Conservation (phyloP, 306 rosid species). For the Coriaria nepalensis region DNA sequence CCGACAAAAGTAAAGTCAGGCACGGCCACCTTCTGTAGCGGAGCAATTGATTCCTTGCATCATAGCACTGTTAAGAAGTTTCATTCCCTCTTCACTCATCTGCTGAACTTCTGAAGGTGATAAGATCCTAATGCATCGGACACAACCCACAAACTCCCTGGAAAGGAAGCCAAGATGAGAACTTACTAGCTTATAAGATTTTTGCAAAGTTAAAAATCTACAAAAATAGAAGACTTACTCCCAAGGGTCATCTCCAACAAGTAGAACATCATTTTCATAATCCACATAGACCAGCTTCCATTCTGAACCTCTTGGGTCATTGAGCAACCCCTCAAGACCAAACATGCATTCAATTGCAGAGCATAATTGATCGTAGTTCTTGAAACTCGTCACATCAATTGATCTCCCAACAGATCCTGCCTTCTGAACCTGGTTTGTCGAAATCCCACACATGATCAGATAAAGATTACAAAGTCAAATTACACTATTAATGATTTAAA, state of each 20-base stretch:
- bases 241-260: slow-evolving; percentile 96
- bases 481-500: neutral
- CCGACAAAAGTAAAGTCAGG: slow-evolving; percentile 2
- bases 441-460: neutral
- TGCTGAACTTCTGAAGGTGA: slow-evolving; percentile 84
- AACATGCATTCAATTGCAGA: slow-evolving; percentile 85
- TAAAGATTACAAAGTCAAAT: neutral
- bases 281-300: slow-evolving; percentile 94
- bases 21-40: slow-evolving; percentile 18
- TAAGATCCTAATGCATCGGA: slow-evolving; percentile 69
- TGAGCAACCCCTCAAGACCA: slow-evolving; percentile 78
- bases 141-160: slow-evolving; percentile 90
- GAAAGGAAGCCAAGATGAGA: slow-evolving; percentile 6
- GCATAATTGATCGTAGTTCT: slow-evolving; percentile 64
- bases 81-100: slow-evolving; percentile 98
- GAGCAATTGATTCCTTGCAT: slow-evolving; percentile 57
- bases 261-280: slow-evolving; percentile 78
- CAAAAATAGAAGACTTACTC: slow-evolving; percentile 42
- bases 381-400: slow-evolving; percentile 70
- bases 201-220: neutral
- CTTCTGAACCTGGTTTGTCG: slow-evolving; percentile 55
- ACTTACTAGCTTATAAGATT: neutral
- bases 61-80: slow-evolving; percentile 78
- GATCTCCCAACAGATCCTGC: slow-evolving; percentile 97
- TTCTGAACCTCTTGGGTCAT: slow-evolving; percentile 72